Base-by-base conservation (phyloP, 2,329 filamentous ascomycete genomes). In the Phialophora macrospora region DNA sequence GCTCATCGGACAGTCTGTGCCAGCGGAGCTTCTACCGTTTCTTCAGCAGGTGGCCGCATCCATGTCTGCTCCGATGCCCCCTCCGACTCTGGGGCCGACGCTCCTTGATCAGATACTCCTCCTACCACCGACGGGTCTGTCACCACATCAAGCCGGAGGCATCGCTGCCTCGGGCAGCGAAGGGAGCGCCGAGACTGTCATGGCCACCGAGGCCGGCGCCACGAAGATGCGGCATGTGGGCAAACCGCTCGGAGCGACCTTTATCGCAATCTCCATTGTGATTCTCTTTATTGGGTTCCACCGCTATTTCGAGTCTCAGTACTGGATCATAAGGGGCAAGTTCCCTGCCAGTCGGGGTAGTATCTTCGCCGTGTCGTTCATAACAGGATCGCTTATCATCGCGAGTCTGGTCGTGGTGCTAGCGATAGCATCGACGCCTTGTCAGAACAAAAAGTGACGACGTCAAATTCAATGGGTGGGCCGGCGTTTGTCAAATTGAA, bases 271-370 rank as follows among this genome's bases (percentile, higher is more conserved):
- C 46, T 80, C 83, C 2, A 86, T 89, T 48, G 68, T 89, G 6
- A 83, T 89, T 55, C 79, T 89, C 2, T 73, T 86, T 26, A 80
- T 88, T 32, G 87, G 87, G 2, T 88, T 88, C 70, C 87, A 88
- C 73, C 80, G 87, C 51, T 89, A 88, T 72, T 89, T 89, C 71
- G 87, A 89, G 72, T 83, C 84, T 49, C 87, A 89, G 76, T 85
- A 89, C 73, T 89, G 88, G 80, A 86, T 89, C 62, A 85, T 89
- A 26, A 77, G 86, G 3, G 87, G 87, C 60, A 88, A 88, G 73
- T 89, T 89, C 63, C 87, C 87, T 0, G 87, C 87, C 3, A 86
- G 84, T 64, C 80, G 87, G 62, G 86, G 86, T 4, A 88, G 86
- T 70, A 82, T 89, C 46, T 77, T 87, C 28, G 65, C 88, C n/a